Conservation (phyloP, 352 stramenopile species). For the Phytophthora niederhauseri region DNA sequence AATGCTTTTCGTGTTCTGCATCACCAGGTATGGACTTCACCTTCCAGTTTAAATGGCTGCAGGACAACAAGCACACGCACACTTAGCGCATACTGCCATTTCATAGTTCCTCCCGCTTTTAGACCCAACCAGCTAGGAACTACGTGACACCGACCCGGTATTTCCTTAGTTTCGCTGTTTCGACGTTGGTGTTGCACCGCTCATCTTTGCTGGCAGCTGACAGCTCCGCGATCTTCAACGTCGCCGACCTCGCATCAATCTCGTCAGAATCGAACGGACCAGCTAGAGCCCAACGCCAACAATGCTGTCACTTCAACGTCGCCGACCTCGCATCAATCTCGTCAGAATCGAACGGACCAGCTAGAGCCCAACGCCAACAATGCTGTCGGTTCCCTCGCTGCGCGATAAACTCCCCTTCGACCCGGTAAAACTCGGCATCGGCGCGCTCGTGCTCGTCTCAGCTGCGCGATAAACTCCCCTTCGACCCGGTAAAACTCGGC, state of each 20-base stretch:
- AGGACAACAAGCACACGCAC: background rate
- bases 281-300: background rate
- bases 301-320: background rate
- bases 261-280: background rate
- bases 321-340: background rate
- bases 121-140: too few species aligned
- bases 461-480: background rate
- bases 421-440: background rate
- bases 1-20: background rate
- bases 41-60: constrained; percentile 1
- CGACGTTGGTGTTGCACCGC: background rate
- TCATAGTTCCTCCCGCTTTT: too few species aligned
- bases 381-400: background rate
- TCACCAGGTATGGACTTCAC: background rate
- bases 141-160: too few species aligned
- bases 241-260: background rate
- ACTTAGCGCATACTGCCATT: too few species aligned
- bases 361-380: background rate
- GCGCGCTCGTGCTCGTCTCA: too few species aligned
- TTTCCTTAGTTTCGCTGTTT: too few species aligned
- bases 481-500: background rate
- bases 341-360: background rate
- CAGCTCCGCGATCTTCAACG: background rate
- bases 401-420: background rate
- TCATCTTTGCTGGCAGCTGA: background rate